These are phyloP conservation scores for Blastobotrys muscicola DNA, from an alignment of 805 yeast genomes.

Conservation along the genomic window DNA sequence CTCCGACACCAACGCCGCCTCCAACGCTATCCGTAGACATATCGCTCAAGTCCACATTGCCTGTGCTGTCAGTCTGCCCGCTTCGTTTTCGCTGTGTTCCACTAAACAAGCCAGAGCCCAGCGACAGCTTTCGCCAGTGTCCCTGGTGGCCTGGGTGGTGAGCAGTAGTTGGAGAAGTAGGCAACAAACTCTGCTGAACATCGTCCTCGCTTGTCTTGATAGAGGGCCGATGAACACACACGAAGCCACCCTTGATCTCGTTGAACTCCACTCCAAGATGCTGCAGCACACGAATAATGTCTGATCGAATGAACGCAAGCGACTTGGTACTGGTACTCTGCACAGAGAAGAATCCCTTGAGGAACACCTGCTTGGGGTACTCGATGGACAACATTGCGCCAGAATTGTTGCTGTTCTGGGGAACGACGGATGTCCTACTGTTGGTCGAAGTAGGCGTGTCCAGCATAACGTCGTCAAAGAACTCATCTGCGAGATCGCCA, in stretches of 20 bases:
- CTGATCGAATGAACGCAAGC: constrained; percentile 76
- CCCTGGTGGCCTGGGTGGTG: constrained; percentile 25
- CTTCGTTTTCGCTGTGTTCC: constrained; percentile 13
- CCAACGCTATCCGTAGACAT: constrained; percentile 26
- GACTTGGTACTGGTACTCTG: constrained; percentile 93
- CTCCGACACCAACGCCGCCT: constrained; percentile 6
- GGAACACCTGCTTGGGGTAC: constrained; percentile 79
- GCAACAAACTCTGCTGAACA: constrained; percentile 5
- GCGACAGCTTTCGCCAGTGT: constrained; percentile 22
- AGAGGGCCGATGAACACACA: constrained; percentile 50
- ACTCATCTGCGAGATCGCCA: constrained; percentile 15
- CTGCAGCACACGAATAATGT: constrained; percentile 66
- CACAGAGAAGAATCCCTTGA: constrained; percentile 89
- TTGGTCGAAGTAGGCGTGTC: constrained; percentile 7
- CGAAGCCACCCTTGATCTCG: constrained; percentile 90
- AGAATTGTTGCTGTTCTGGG: not conserved
- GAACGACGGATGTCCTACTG: not conserved
- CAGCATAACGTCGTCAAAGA: constrained; percentile 14
- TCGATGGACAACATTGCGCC: constrained; percentile 80
- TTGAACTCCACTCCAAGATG: constrained; percentile 70
- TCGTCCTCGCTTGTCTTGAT: constrained; percentile 28
- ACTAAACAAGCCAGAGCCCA: constrained; percentile 21
- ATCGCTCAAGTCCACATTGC: constrained; percentile 19
- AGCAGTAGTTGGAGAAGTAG: constrained; percentile 15
- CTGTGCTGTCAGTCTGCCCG: constrained; percentile 5